Conservation (phyloP, 108 stramenopile genomes). For the Cyclotella distinguenda region DNA sequence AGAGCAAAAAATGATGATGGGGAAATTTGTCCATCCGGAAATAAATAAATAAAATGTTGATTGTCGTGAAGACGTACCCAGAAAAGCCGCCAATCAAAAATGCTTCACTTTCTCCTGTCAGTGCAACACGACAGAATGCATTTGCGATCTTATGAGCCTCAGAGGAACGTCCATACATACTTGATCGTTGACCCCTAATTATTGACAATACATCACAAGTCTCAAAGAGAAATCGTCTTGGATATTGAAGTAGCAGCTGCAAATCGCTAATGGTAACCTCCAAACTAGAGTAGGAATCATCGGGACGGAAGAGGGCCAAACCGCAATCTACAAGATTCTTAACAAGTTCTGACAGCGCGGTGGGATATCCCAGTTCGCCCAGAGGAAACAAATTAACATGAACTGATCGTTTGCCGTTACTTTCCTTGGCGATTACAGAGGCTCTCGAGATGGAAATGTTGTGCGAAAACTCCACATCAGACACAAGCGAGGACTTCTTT, state of each 20-base stretch:
- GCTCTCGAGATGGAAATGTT: not conserved
- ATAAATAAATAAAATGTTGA: not conserved
- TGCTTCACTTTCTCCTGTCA: constrained; percentile 1
- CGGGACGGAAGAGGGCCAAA: not conserved
- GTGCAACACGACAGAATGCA: not conserved
- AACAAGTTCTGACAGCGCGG: not conserved
- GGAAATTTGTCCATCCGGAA: not conserved
- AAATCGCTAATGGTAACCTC: not conserved
- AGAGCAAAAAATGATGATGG: not conserved
- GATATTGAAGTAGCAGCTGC: not conserved
- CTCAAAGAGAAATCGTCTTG: not conserved
- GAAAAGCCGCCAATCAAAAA: not conserved
- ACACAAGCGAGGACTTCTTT: not conserved
- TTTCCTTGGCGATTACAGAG: not conserved
- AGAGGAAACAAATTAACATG: not conserved
- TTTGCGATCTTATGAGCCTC: not conserved
- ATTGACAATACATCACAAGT: not conserved
- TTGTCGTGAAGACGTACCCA: not conserved
- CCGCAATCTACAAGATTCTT: not conserved
- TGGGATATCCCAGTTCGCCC: not conserved
- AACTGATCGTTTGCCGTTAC: not conserved
- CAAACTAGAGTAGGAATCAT: not conserved
- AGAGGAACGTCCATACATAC: not conserved
- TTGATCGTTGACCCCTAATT: no score
- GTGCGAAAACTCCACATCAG: not conserved